Evolutionary conservation across 257 asterid species (phyloP).

Genomic region (Solanum rostratum): DNA sequence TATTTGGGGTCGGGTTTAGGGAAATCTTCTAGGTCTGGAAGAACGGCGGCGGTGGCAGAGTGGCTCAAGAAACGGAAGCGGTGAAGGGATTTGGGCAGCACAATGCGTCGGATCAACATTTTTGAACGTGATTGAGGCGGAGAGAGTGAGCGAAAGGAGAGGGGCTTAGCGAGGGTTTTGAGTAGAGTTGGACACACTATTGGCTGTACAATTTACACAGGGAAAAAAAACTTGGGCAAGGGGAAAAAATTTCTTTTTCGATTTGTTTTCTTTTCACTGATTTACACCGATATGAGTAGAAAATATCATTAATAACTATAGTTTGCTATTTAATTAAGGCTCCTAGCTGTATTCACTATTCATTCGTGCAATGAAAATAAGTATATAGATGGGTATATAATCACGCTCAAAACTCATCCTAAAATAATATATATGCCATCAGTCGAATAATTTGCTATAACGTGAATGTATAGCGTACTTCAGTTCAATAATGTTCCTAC

Average conservation of each 20-base stretch:
- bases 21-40: slow-evolving; percentile 28
- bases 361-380: no score
- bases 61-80: slow-evolving; percentile 29
- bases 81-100: slow-evolving; percentile 27
- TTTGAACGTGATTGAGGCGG: neutral
- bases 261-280: neutral
- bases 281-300: neutral
- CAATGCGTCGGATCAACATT: slow-evolving; percentile 76
- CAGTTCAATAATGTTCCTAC: neutral
- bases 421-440: no score
- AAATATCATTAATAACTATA: no score
- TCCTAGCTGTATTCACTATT: no score
- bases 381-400: no score
- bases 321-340: no score
- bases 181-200: neutral
- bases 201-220: neutral
- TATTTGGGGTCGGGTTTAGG: slow-evolving; percentile 74
- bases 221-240: neutral
- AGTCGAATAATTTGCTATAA: neutral
- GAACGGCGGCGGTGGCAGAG: slow-evolving; percentile 24
- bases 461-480: neutral
- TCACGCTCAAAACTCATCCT: no score
- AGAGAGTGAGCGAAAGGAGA: neutral
- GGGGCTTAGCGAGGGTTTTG: slow-evolving; percentile 27
- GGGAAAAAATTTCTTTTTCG: neutral